Base-by-base conservation (phyloP, 129 eudicot genomes). In the Cynara cardunculus region DNA sequence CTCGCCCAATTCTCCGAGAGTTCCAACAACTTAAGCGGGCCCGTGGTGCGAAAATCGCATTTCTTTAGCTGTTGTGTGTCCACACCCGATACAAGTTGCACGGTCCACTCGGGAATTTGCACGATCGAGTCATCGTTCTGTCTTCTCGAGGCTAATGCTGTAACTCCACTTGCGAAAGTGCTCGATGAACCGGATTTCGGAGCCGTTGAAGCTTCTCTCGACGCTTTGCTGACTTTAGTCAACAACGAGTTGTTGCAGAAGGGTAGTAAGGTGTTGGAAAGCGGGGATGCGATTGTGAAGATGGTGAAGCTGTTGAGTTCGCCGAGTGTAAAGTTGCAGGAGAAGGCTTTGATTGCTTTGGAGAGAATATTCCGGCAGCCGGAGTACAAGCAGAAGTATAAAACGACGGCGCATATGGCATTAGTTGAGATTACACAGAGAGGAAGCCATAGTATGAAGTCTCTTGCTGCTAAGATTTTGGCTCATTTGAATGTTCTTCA, bases 341-440 rank as follows among this genome's bases (percentile, higher is more conserved):
- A 88, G 74, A 85, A 82, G 14, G 81, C 89, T 14, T 67, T 88
- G 49, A 67, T 64, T 72, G 85, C 87, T 16, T 79, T 88, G 75
- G 88, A 85, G 11, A 74, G 91, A 75, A 79, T 88, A 69, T 85
- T 88, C 25, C 71, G 88, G 80, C 67, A 65, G 46, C 74, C 73
- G 31, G 90, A 87, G 37, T 87, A 61, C 30, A 88, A 88, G 76
- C 75, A 64, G 62, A 85, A 85, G 72, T 88, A 88, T 69, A 84
- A 84, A 72, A 14, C 76, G 32, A 72, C 76, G 5, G 85, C 85
- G 13, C 85, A 88, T 75, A 85, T 85, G 91, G 82, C 87, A 8
- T 78, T 88, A 27, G 87, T 88, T 37, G 89, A 88, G 72, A 88
- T 88, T 59, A 88, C 89, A 76, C 91, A 88, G 73, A 85, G 87